A percentile compares a stretch with the other conserved stretches of the same genome.
Conservation (phyloP, 805 yeast species). For the Yamadazyma tumulicola region DNA sequence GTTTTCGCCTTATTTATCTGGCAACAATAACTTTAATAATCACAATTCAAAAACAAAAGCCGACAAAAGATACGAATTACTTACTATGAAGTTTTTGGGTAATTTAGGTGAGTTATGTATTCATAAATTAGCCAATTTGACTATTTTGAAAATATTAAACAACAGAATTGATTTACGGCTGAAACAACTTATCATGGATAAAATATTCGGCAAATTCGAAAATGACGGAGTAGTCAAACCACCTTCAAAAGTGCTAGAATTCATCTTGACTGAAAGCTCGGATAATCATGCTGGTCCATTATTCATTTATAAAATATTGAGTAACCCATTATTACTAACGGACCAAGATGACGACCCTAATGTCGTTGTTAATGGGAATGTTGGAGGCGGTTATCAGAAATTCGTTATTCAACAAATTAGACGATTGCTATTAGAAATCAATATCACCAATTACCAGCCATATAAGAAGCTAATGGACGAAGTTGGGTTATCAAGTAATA, state of each 20-base stretch:
- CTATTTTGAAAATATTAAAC: constrained; percentile 74
- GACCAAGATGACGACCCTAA: constrained; percentile 13
- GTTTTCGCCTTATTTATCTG: constrained; percentile 13
- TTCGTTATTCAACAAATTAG: constrained; percentile 61
- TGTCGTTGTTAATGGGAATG: constrained; percentile 36
- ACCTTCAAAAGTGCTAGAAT: constrained; percentile 49
- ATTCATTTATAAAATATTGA: constrained; percentile 73
- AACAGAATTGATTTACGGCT: constrained; percentile 63
- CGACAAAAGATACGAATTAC: constrained; percentile 60
- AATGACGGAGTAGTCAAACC: constrained; percentile 21
- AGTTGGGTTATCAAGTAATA: constrained; percentile 60
- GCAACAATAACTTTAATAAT: background rate
- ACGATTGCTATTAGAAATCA: constrained; percentile 55
- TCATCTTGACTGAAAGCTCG: constrained; percentile 57
- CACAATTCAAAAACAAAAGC: constrained; percentile 19
- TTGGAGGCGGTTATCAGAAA: constrained; percentile 41
- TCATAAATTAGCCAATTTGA: constrained; percentile 81
- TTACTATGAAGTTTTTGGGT: constrained; percentile 62
- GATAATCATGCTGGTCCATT: constrained; percentile 51
- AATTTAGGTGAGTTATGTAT: constrained; percentile 62
- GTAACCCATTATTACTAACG: constrained; percentile 58
- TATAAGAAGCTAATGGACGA: constrained; percentile 89
- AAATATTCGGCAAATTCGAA: constrained; percentile 56
- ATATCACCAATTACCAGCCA: constrained; percentile 57
- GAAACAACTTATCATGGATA: constrained; percentile 56